Base-by-base conservation (phyloP, 768 basidiomycete species). In the Lentinus brumalis region DNA sequence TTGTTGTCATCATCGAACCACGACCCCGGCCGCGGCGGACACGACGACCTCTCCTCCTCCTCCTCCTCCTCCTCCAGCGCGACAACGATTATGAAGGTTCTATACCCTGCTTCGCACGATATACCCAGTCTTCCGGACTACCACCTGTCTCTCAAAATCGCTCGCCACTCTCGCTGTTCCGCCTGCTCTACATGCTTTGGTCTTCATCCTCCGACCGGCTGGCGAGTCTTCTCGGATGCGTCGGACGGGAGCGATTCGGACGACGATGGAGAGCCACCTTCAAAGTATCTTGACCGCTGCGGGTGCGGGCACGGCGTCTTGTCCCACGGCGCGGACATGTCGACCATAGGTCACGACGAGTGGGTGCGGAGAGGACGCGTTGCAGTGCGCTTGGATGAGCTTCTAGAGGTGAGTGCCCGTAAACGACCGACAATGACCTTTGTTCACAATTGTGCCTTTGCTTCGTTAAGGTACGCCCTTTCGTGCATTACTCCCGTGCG, bases 361-460 rank as follows among this genome's bases (percentile, higher is more conserved):
- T 87, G 88, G 72, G 73, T 76, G n/a, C 82, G 94, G 42, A 81
- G 91, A 71, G 84, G 81, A 45, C 86, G 86, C 58, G 84, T 91
- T 11, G 93, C 92, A 3, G 83, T 88, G 53, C 83, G 89, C 59
- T 81, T 95, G 54, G 94, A 96, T 69, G 91, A 94, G 72, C 71
- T 91, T 56, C 75, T 95, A 50, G 83, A 93, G 83, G 94, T 92
- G 64, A 64, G 86, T 62, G 3, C 31, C 35, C 50, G 18, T 50
- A 4, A 26, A 14, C 39, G 7, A 40, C 7, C 16, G 11, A 32
- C 39, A 12, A 26, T 31, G n/a, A 26, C 12, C 26, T 50, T 42
- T 21, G 11, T 11, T 14, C 39, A 29, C 30, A 26, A 50, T 32
- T 41, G 26, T 16, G 31, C 30, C 16, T 21, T n/a, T 16, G 29